phyloP scores from a whole-genome alignment of 176 grass and related monocot genomes.

The Aegilops speltoides region DNA sequence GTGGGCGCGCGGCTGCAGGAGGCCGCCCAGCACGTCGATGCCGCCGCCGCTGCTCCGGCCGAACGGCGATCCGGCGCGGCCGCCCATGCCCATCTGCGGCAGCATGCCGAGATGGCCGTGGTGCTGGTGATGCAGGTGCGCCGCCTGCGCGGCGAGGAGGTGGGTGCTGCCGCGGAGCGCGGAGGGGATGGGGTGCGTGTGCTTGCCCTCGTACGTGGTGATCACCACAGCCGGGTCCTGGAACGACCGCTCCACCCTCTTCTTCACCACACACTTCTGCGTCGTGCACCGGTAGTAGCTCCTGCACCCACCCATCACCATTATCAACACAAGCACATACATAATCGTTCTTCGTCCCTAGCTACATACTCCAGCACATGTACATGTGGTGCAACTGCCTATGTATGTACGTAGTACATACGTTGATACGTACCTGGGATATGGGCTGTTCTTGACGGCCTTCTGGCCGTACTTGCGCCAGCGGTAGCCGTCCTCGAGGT shows the following conservation, averaged over 20 bases:
- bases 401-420: neutral
- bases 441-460: slow-evolving; percentile 98
- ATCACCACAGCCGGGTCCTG: slow-evolving; percentile 80
- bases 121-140: slow-evolving; percentile 35
- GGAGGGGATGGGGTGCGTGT: slow-evolving; percentile 75
- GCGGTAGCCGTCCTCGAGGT: slow-evolving; percentile 95
- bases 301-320: slow-evolving; percentile 40
- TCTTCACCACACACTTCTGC: slow-evolving; percentile 96
- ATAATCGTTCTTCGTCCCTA: neutral
- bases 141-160: slow-evolving; percentile 49
- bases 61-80: slow-evolving; percentile 7
- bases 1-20: slow-evolving; percentile 21
- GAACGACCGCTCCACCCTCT: slow-evolving; percentile 90
- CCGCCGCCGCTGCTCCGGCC: slow-evolving; percentile 1
- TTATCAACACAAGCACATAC: neutral
- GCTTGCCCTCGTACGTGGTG: slow-evolving; percentile 96
- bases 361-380: too few species aligned
- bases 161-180: slow-evolving; percentile 75
- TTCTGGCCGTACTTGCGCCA: slow-evolving; percentile 99
- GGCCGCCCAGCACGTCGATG: slow-evolving; percentile 42
- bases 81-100: slow-evolving; percentile 30
- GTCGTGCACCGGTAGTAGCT: slow-evolving; percentile 99
- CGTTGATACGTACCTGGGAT: slow-evolving; percentile 61
- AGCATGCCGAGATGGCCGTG: slow-evolving; percentile 22
- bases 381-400: neutral